Percentiles rank a stretch among this genome's conserved stretches.
phyloP scores from a whole-genome alignment of 495 filamentous ascomycete genomes.

The Trichoderma parareesei region DNA sequence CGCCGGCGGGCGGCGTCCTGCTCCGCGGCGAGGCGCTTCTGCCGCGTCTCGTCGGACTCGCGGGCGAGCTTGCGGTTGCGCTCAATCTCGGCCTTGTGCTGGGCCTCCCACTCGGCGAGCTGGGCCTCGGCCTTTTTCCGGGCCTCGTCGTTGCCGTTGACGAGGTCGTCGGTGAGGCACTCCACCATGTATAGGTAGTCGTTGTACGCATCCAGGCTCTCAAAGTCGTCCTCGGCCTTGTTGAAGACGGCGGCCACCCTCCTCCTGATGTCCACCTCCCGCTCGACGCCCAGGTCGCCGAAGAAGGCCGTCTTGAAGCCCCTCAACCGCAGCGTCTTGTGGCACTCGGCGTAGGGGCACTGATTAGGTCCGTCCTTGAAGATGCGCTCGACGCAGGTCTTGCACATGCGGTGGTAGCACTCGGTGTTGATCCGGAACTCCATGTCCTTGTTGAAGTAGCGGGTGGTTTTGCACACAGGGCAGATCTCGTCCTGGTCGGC shows the following conservation, averaged over 20 bases:
- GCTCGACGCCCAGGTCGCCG: constrained; percentile 77
- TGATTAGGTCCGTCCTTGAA: constrained; percentile 84
- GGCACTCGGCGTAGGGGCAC: constrained; percentile 83
- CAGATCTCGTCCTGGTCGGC: constrained; percentile 59
- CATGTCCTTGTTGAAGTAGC: constrained; percentile 91
- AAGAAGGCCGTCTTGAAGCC: constrained; percentile 85
- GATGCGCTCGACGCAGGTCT: constrained; percentile 86
- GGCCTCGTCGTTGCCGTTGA: constrained; percentile 58
- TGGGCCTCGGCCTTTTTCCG: constrained; percentile 55
- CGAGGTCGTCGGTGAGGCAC: constrained; percentile 79
- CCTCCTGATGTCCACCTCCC: constrained; percentile 86
- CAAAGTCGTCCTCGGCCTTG: constrained; percentile 82
- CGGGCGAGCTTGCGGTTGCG: constrained; percentile 57
- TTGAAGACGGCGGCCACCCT: constrained; percentile 80
- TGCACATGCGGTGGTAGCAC: constrained; percentile 99
- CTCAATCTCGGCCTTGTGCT: constrained; percentile 63
- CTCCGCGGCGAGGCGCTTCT: constrained; percentile 30
- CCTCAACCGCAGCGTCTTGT: constrained; percentile 72
- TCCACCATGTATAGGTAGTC: constrained; percentile 94
- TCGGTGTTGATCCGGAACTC: constrained; percentile 91
- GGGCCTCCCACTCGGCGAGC: constrained; percentile 57
- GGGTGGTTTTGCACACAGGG: constrained; percentile 90
- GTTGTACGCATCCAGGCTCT: constrained; percentile 71
- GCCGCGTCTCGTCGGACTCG: constrained; percentile 43
- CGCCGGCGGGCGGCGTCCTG: constrained; percentile 50